These are phyloP conservation scores for Centrapalus pauciflorus DNA, from an alignment of 129 eudicot genomes.

Conservation along the genomic window DNA sequence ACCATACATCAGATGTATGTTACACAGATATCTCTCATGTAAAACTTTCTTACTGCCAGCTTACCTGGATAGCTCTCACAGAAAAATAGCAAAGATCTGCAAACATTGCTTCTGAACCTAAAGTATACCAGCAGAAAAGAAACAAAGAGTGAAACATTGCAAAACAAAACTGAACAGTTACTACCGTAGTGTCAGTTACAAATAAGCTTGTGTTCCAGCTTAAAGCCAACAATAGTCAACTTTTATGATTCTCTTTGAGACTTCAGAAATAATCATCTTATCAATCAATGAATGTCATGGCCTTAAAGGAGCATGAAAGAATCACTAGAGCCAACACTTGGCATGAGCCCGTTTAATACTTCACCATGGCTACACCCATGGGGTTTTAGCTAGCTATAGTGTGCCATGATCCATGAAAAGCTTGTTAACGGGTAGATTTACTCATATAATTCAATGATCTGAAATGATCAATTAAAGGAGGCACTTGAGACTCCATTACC, in stretches of 20 bases:
- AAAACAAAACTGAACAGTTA: background rate
- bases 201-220: too few species aligned
- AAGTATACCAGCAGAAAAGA: constrained; percentile 25
- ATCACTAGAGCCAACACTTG: background rate
- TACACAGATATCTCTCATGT: background rate
- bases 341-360: too few species aligned
- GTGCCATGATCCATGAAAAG: too few species aligned
- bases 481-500: too few species aligned
- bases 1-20: background rate
- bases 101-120: constrained; percentile 99
- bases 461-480: too few species aligned
- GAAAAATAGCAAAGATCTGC: constrained; percentile 98
- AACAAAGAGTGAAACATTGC: background rate
- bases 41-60: background rate
- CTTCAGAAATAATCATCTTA: background rate
- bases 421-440: too few species aligned
- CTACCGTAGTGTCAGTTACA: constrained; percentile 1
- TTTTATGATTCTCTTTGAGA: background rate
- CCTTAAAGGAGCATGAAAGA: background rate
- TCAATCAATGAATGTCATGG: background rate
- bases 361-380: too few species aligned
- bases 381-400: too few species aligned
- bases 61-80: constrained; percentile 92
- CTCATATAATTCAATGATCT: too few species aligned
- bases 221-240: background rate